These are phyloP conservation scores for Acacia confusa DNA, from an alignment of 306 rosid species.

Conservation along the genomic window DNA sequence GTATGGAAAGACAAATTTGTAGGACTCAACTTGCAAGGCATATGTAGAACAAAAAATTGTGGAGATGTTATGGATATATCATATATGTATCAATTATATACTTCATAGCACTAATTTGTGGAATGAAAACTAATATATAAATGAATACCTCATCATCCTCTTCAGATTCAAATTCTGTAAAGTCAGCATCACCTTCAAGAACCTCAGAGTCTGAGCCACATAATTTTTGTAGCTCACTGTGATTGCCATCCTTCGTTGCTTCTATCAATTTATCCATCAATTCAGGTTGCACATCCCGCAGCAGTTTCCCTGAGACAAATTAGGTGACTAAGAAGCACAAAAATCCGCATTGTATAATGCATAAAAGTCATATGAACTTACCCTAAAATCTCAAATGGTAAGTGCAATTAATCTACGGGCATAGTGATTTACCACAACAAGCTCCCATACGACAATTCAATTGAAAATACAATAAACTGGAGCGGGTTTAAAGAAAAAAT, in stretches of 20 bases:
- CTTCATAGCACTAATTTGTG: neutral
- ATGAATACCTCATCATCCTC: conserved; percentile 58
- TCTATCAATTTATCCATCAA: conserved; percentile 75
- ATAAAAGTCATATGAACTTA: conserved; percentile 22
- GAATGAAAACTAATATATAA: neutral
- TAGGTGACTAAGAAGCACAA: conserved; percentile 26
- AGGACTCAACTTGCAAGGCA: neutral
- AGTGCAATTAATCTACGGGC: neutral
- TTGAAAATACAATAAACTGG: conserved; percentile 9
- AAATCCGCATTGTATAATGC: conserved; percentile 24
- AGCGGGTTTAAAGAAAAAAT: too few species aligned
- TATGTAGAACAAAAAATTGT: neutral
- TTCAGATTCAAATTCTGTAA: conserved; percentile 49
- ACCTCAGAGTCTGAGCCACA: conserved; percentile 38
- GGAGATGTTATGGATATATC: neutral
- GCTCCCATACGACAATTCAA: neutral
- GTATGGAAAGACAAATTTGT: neutral
- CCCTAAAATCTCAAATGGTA: conserved; percentile 8
- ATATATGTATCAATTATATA: neutral
- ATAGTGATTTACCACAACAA: neutral
- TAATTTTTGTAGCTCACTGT: conserved; percentile 60
- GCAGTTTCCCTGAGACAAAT: conserved; percentile 63
- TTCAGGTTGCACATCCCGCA: conserved; percentile 70
- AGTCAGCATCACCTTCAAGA: conserved; percentile 44
- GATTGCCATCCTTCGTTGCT: conserved; percentile 74